Percentiles rank a stretch among this genome's conserved stretches.
These are phyloP conservation scores for Crucibulum laeve DNA, from an alignment of 768 basidiomycete genomes.

Conservation along the genomic window DNA sequence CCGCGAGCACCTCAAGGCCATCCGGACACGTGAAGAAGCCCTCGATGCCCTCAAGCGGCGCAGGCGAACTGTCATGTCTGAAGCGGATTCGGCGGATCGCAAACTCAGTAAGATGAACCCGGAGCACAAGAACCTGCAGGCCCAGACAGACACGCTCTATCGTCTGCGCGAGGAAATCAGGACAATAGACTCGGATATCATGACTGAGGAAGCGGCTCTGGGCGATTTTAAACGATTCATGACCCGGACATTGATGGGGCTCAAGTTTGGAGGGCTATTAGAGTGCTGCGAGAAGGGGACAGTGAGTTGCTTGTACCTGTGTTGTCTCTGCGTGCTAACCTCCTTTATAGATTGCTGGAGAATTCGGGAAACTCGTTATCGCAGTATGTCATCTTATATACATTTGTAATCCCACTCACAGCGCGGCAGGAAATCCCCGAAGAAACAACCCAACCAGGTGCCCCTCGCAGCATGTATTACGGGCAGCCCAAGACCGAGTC, in stretches of 20 bases:
- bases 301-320: conserved; percentile 23
- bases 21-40: conserved; percentile 80
- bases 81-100: conserved; percentile 81
- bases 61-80: conserved; percentile 57
- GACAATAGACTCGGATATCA: conserved; percentile 74
- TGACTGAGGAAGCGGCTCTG: conserved; percentile 74
- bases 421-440: conserved; percentile 67
- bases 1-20: conserved; percentile 72
- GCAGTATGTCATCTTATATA: conserved; percentile 22
- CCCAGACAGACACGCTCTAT: conserved; percentile 72
- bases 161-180: conserved; percentile 74
- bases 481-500: conserved; percentile 60
- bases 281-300: conserved; percentile 83
- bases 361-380: conserved; percentile 49
- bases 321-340: not conserved
- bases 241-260: conserved; percentile 65
- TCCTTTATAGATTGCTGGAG: conserved; percentile 43
- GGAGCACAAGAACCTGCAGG: conserved; percentile 77
- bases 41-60: conserved; percentile 74
- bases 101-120: conserved; percentile 88
- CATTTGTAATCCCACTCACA: not conserved
- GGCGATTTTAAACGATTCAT: conserved; percentile 80
- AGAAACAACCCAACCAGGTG: conserved; percentile 76
- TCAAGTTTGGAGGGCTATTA: conserved; percentile 84
- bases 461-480: conserved; percentile 67